A percentile compares a stretch with the other conserved stretches of the same genome.
phyloP scores from a whole-genome alignment of 305 asterid species.

The Solanum hybrid region DNA sequence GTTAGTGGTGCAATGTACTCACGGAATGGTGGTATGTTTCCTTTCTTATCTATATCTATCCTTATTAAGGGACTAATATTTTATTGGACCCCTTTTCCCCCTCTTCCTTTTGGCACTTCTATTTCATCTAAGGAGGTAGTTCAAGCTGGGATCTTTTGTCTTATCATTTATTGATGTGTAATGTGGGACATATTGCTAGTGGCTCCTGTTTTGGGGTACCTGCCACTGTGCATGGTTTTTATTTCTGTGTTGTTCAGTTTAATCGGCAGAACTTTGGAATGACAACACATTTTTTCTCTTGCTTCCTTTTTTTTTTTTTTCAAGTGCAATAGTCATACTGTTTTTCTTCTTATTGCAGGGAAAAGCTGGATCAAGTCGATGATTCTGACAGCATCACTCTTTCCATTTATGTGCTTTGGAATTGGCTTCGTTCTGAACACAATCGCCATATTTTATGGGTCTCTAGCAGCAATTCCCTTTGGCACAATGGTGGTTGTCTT shows the following conservation, averaged over 20 bases:
- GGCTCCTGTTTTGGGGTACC: not conserved
- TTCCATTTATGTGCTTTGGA: conserved; percentile 52
- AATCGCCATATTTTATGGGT: conserved; percentile 47
- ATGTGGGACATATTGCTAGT: not conserved
- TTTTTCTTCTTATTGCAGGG: conserved; percentile 21
- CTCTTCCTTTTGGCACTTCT: not conserved
- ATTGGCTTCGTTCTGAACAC: conserved; percentile 46
- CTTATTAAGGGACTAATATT: not conserved
- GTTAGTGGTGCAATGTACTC: conserved; percentile 60
- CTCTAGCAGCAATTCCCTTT: conserved; percentile 54
- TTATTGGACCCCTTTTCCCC: not conserved
- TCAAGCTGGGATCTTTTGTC: not conserved
- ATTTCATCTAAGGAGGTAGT: not conserved
- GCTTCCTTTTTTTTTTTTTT: not conserved
- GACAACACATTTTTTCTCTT: not conserved
- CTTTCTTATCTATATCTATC: not conserved
- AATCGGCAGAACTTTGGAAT: not conserved
- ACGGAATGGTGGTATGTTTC: conserved; percentile 44
- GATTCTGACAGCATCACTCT: conserved; percentile 50
- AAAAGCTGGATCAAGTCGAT: conserved; percentile 47
- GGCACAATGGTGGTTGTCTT: conserved; percentile 51
- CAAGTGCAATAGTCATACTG: not conserved
- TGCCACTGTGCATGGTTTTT: not conserved
- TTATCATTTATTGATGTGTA: not conserved
- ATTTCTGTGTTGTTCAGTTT: not conserved